These are phyloP conservation scores for Cornus florida DNA, from an alignment of 148 eudicot species.

Conservation along the genomic window DNA sequence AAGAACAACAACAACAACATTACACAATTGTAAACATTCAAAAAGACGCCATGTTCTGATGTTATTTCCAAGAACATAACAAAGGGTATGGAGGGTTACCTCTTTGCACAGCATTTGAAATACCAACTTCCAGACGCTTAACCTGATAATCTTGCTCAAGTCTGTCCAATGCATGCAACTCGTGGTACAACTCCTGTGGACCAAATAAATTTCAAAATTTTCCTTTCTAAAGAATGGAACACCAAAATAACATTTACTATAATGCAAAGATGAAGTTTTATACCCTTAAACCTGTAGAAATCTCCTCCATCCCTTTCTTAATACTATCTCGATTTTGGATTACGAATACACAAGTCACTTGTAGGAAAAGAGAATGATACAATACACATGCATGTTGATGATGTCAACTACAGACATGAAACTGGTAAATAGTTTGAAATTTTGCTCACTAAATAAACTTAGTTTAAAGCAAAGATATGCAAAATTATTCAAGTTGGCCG, in stretches of 20 bases:
- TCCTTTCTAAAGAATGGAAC: background rate
- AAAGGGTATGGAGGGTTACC: constrained; percentile 24
- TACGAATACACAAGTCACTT: no score
- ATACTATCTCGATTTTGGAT: no score
- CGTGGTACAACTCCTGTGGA: constrained; percentile 60
- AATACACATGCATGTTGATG: background rate
- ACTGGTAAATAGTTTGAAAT: background rate
- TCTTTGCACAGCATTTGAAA: constrained; percentile 42
- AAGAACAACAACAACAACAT: background rate
- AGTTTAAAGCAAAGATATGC: background rate
- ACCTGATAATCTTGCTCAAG: constrained; percentile 47
- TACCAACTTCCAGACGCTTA: constrained; percentile 39
- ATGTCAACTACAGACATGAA: background rate
- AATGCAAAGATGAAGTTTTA: background rate
- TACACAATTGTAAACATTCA: background rate
- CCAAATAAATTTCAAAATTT: background rate
- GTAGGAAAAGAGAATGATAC: background rate
- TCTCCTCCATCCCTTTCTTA: background rate
- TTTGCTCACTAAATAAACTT: background rate
- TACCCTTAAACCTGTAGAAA: background rate
- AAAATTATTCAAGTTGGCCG: background rate
- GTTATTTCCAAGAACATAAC: background rate
- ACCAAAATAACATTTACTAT: background rate
- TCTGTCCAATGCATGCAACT: constrained; percentile 45
- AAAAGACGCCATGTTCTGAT: background rate